Evolutionary conservation across 192 early-diverging fungal genomes (phyloP), one percentile per base, ranked within the genome.

Genomic region (Coemansia aciculifera): DNA sequence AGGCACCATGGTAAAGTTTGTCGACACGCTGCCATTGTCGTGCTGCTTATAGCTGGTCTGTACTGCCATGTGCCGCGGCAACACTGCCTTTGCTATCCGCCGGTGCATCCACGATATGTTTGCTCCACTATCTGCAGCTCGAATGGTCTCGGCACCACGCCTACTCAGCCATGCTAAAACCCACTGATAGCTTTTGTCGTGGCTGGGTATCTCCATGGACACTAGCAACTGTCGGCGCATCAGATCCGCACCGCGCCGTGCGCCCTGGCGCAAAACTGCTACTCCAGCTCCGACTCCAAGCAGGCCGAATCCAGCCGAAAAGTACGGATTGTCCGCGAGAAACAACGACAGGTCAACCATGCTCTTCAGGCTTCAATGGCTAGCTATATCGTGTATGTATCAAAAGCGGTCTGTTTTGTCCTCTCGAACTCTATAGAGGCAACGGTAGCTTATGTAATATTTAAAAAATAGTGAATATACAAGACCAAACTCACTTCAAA

Each of bases 181-280:
- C 97, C 97, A 99, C 27, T 87, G 77, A 81, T 98, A 98, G 38
- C 90, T 90, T 63, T 92, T 92, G 76, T 99, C 97, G 71, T 96
- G 95, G 70, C 87, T 90, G 10, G 94, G 93, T 52, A 99, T 97
- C 72, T 99, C 97, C 54, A 99, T 86, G 4, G 94, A 90, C 8
- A 95, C 93, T 11, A 99, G 81, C 11, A 98, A 74, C 40, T 91
- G 86, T 21, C 95, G 89, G 46, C 89, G 87, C 19, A 89, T 75
- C 12, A 95, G 67, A 56, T 88, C 86, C 13, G 88, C 86, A 17
- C 90, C 91, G 5, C 91, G 84, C 1, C 86, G 77, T 0, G 90
- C 78, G 23, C 90, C 93, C 69, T 90, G 85, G 23, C 92, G 85
- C 15, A 97, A 78, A 6, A 95, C 76, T 0, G 94, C 91, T 32